Base-by-base conservation (phyloP, 768 basidiomycete genomes). In the Lentinula sp. region DNA sequence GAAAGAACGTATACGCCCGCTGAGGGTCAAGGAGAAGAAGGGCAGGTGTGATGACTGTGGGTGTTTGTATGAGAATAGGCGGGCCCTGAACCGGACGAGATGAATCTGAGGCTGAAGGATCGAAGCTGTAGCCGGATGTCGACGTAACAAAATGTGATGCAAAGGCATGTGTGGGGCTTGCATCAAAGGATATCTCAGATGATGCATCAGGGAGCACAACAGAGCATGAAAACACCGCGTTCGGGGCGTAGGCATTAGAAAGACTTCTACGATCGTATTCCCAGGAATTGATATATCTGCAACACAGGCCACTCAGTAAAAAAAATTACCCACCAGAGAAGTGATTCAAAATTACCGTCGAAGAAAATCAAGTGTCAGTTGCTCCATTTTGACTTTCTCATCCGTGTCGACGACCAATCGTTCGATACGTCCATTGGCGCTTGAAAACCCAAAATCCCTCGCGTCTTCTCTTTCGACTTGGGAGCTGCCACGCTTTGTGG, bases 121-220 rank as follows among this genome's bases (percentile, higher is more conserved):
- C 8, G 23, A 16, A 28, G 18, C 28, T 42, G 12, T 32, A 32
- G 2, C 42, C 37, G 32, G 55, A 56, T 13, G 32, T 41, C 3
- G 55, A 56, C 23, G 41, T 56, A 23, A 20, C 55, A 33, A 56
- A 56, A 43, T 56, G 55, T 8, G 55, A 56, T 23, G 55, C 55
- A 9, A 56, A 56, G 13, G 20, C 41, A 41, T 42, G 55, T 8
- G 55, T 56, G n/a, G 55, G 55, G 23, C 39, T 42, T 16, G 20
- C 10, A 15, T 37, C 28, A 39, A 39, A 9, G 13, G 41, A 23
- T 13, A 23, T 20, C 13, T 37, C 20, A n/a, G 54, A 56, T 41
- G 39, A 42, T 28, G 41, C 4, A 16, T 51, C n/a, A 3, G 55
- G 41, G 13, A 56, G 39, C 2, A n/a, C 16, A 12, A 56, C 55